phyloP scores from a whole-genome alignment of 768 basidiomycete genomes.

The Phlegmacium glaucopus region DNA sequence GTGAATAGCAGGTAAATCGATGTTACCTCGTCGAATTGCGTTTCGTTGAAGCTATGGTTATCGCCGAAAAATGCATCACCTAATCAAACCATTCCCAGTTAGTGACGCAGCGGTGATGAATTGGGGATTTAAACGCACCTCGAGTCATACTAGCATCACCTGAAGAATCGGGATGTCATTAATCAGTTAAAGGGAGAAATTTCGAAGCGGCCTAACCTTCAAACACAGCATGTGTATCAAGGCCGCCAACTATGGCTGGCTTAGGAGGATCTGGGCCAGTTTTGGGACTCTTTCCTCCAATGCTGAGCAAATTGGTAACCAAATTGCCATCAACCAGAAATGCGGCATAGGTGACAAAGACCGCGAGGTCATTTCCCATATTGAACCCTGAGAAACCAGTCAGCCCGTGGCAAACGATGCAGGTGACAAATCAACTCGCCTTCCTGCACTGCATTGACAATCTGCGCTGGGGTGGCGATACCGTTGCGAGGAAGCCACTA shows the following conservation, averaged over 20 bases:
- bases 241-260: constrained; percentile 15
- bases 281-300: constrained; percentile 12
- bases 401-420: too few relatives aligned
- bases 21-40: constrained; percentile 13
- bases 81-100: not conserved
- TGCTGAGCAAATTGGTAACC: constrained; percentile 13
- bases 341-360: constrained; percentile 16
- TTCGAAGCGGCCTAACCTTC: constrained; percentile 5
- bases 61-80: constrained; percentile 15
- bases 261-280: constrained; percentile 14
- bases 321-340: constrained; percentile 15
- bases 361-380: constrained; percentile 10
- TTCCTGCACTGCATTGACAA: too few relatives aligned
- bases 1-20: too few relatives aligned
- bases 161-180: too few relatives aligned
- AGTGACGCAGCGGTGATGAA: too few relatives aligned
- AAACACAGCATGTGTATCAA: constrained; percentile 16
- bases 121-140: not conserved
- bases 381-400: too few relatives aligned
- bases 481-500: too few relatives aligned
- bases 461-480: too few relatives aligned
- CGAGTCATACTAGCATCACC: constrained; percentile 11
- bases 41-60: constrained; percentile 17
- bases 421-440: too few relatives aligned
- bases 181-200: too few relatives aligned